Conservation (phyloP, 2,329 filamentous ascomycete genomes). For the Basipetospora chlamydospora region DNA sequence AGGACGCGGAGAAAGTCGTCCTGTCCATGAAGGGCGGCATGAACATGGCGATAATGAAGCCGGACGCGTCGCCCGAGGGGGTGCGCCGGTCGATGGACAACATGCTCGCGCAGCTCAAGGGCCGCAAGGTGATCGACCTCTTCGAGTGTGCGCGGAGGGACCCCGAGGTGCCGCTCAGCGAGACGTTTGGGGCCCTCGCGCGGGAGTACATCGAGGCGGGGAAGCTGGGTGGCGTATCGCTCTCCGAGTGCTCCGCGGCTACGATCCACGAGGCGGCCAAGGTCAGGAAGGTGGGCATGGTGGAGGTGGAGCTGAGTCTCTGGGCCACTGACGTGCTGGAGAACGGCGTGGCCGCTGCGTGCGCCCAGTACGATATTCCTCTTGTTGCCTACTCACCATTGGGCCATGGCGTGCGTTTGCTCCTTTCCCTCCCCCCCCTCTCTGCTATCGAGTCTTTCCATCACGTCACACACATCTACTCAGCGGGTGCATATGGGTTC, state of each 20-base stretch:
- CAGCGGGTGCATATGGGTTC: no score
- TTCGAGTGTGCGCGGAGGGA: conserved; percentile 47
- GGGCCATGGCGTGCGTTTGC: conserved; percentile 32
- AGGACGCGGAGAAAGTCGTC: conserved; percentile 46
- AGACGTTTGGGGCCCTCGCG: conserved; percentile 26
- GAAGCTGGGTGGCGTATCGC: conserved; percentile 32
- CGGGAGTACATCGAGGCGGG: conserved; percentile 36
- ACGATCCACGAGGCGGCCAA: conserved; percentile 34
- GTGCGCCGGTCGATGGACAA: conserved; percentile 45
- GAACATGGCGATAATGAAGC: conserved; percentile 18
- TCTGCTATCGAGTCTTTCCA: not conserved
- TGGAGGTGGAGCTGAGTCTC: conserved; percentile 40
- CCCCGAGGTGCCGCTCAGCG: conserved; percentile 26
- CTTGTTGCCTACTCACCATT: conserved; percentile 61
- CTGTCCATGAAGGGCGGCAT: conserved; percentile 47
- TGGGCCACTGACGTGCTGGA: conserved; percentile 31
- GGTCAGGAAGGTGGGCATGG: conserved; percentile 27
- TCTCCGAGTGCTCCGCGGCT: conserved; percentile 35
- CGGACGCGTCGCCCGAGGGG: conserved; percentile 37
- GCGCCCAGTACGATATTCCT: conserved; percentile 50
- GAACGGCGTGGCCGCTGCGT: conserved; percentile 39
- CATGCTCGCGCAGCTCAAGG: conserved; percentile 32
- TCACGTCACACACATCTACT: no score
- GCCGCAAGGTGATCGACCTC: conserved; percentile 44
- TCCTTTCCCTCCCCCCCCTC: not conserved